Base-by-base conservation (phyloP, 2,329 filamentous ascomycete species). In the Phyllosticta citriasiana region DNA sequence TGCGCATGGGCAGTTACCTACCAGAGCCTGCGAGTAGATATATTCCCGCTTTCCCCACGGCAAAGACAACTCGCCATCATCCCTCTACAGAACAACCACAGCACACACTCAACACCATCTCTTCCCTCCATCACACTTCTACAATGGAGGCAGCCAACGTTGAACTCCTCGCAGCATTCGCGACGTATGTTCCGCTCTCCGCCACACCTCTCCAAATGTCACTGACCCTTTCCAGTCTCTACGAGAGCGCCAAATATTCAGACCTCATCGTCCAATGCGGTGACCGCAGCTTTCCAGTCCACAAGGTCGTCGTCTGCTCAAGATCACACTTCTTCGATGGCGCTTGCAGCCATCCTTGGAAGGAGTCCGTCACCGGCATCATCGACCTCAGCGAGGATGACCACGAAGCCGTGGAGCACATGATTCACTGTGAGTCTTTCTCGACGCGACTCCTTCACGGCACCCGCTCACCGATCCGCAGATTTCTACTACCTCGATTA, bases 261-360 rank as follows among this genome's bases (percentile, higher is more conserved):
- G 78, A 80, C 68, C 72, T 80, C 64, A 79, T 76, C 56, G 73
- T 80, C 67, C 70, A 71, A 57, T 79, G 75, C 71, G 76, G 77
- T 62, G 67, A 68, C 62, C 73, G 73, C 70, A 74, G 73, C 72
- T 80, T 77, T 70, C 70, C 69, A 27, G 77, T 79, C 10, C 78
- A 80, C 66, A 74, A 75, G 64, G 77, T 76, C 5, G 75, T 80
- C 53, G 68, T 80, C 55, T 79, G 78, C 68, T 78, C 78, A 47
- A 70, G 78, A 55, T 78, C 76, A 47, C 73, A 72, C 24, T 80
- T 80, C 68, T 78, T 78, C 64, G 71, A 73, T 52, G 76, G 73
- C 50, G 71, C 74, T 33, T 74, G 74, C 64, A 70, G 73, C 62
- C 70, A 70, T 58, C 68, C 71, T 25, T 76, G 75, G 64, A 65